Conservation (phyloP, 768 basidiomycete genomes). For the Agrocybe chaxingu region DNA sequence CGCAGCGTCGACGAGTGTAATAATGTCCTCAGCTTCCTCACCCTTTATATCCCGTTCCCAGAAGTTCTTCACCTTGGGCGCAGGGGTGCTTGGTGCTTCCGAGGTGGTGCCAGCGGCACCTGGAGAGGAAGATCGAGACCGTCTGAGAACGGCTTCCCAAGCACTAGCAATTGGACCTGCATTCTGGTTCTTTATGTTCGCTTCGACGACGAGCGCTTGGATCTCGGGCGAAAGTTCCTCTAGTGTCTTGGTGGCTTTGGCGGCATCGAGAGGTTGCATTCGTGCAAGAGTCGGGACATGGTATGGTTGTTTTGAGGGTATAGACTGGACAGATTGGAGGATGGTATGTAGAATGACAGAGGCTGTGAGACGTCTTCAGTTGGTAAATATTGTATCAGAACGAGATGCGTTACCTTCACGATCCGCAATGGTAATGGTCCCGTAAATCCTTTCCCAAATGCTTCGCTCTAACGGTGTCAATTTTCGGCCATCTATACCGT, state of each 20-base stretch:
- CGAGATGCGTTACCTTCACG: conserved; percentile 43
- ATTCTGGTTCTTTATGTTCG: conserved; percentile 53
- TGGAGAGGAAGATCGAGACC: not conserved
- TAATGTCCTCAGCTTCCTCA: conserved; percentile 10
- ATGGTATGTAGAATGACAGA: conserved; percentile 52
- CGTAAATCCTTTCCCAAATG: conserved; percentile 41
- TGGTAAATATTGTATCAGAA: not conserved
- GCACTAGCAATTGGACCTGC: conserved; percentile 52
- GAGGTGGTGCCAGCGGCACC: not conserved
- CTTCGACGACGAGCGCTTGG: conserved; percentile 64
- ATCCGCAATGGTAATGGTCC: conserved; percentile 43
- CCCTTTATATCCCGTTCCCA: conserved; percentile 17
- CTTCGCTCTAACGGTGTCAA: conserved; percentile 34
- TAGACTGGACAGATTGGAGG: conserved; percentile 47
- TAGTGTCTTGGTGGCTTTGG: conserved; percentile 32
- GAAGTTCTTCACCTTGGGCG: conserved; percentile 10
- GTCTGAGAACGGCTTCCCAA: conserved; percentile 44
- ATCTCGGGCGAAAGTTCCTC: conserved; percentile 51
- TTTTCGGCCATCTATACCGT: conserved; percentile 14
- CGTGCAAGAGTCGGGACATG: conserved; percentile 34
- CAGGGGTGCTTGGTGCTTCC: conserved; percentile 4
- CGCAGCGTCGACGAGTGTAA: conserved; percentile 12
- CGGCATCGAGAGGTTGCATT: conserved; percentile 30
- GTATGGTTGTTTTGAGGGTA: conserved; percentile 21
- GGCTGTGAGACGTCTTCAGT: conserved; percentile 26